Evolutionary conservation across 2,329 filamentous ascomycete species (phyloP).

Genomic region (Chrysoporthe austroafricana): DNA sequence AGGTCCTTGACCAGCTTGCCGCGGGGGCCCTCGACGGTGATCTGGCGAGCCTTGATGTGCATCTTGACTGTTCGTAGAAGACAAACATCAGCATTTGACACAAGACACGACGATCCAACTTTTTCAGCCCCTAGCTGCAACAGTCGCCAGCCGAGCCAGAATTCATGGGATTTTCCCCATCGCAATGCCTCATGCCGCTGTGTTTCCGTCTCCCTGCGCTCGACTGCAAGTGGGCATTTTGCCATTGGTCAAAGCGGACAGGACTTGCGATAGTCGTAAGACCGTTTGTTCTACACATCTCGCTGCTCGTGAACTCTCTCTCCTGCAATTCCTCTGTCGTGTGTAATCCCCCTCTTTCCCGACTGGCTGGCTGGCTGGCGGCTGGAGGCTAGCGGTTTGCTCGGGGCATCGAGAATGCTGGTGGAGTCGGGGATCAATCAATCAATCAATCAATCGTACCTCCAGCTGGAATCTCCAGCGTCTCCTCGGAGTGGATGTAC

Average conservation of each 20-base stretch:
- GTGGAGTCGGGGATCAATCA: slow-evolving; percentile 7
- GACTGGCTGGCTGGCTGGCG: slow-evolving; percentile 19
- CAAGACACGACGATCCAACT: background rate
- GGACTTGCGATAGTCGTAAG: background rate
- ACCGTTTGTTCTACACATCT: background rate
- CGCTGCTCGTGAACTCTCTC: background rate
- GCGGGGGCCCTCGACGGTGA: slow-evolving; percentile 96
- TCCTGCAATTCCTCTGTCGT: background rate
- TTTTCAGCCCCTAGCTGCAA: slow-evolving; percentile 1
- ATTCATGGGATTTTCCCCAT: background rate
- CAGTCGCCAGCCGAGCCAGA: slow-evolving; percentile 18
- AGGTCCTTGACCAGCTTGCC: slow-evolving; percentile 98
- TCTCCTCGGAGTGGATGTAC: slow-evolving; percentile 99
- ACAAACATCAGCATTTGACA: slow-evolving; percentile 37
- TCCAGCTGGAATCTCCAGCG: slow-evolving; percentile 93
- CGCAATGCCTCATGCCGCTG: background rate
- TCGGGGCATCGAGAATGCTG: slow-evolving; percentile 5
- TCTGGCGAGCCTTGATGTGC: slow-evolving; percentile 92
- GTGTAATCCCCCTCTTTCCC: slow-evolving; percentile 22
- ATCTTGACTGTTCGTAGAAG: slow-evolving; percentile 78
- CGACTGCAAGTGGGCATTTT: background rate
- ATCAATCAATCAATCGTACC: slow-evolving; percentile 63
- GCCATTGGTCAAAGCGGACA: background rate
- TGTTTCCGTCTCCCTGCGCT: background rate
- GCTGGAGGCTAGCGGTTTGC: slow-evolving; percentile 9